A percentile compares a stretch with the other conserved stretches of the same genome.
These are phyloP conservation scores for Breviolum minutum DNA, from an alignment of 73 alveolate genomes.

Conservation along the genomic window DNA sequence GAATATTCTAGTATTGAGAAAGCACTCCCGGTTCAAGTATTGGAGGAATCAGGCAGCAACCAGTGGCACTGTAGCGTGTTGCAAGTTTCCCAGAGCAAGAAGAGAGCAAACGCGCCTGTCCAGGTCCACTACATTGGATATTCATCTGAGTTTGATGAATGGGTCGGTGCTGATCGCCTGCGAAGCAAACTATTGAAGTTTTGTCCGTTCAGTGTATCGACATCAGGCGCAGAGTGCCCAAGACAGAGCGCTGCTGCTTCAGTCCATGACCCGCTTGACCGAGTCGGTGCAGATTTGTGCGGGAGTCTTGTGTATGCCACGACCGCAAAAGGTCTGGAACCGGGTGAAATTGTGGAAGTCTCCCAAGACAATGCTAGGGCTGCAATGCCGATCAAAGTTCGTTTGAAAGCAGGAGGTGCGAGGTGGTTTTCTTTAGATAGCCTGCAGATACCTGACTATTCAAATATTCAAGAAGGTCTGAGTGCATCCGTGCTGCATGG, in stretches of 20 bases:
- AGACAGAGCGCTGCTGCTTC: too few relatives aligned
- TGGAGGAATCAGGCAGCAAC: background rate
- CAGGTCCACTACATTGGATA: background rate
- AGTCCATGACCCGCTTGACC: too few relatives aligned
- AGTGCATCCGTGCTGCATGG: background rate
- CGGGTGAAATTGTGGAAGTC: background rate
- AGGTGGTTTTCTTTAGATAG: background rate
- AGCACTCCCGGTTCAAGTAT: background rate
- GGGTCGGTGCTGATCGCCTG: conserved; percentile 71
- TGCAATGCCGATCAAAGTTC: background rate
- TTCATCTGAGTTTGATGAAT: background rate
- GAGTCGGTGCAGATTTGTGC: too few relatives aligned
- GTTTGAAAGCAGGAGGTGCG: background rate
- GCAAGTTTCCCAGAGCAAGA: background rate
- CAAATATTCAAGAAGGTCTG: conserved; percentile 4
- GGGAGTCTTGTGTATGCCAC: too few relatives aligned
- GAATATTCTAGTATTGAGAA: background rate
- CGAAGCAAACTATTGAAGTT: background rate
- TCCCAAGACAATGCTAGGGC: background rate
- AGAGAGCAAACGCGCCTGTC: conserved; percentile 3
- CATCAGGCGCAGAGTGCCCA: too few relatives aligned
- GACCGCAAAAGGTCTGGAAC: background rate
- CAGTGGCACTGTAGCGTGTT: background rate
- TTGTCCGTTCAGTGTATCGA: background rate
- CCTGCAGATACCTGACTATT: conserved; percentile 27